Evolutionary conservation across 768 basidiomycete genomes (phyloP).

Genomic region (Lactarius vividus): DNA sequence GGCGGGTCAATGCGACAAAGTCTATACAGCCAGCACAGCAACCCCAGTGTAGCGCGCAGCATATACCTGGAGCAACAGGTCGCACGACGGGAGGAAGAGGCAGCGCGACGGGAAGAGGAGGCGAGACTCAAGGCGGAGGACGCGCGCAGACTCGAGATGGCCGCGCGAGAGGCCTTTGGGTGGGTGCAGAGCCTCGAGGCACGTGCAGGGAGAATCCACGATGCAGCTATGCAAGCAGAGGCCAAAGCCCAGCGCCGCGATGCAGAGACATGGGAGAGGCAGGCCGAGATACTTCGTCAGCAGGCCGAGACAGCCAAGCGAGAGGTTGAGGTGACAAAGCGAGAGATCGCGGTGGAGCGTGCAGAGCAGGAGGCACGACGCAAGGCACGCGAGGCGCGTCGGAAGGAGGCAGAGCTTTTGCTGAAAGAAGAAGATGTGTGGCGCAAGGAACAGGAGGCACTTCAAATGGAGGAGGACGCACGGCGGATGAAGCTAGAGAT

Average conservation of each 20-base stretch:
- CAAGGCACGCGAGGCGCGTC: slow-evolving; percentile 10
- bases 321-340: slow-evolving; percentile 9
- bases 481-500: slow-evolving; percentile 7
- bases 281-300: slow-evolving; percentile 14
- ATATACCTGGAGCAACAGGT: slow-evolving; percentile 17
- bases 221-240: slow-evolving; percentile 10
- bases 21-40: slow-evolving; percentile 16
- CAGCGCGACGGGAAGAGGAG: slow-evolving; percentile 11
- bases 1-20: slow-evolving; percentile 9
- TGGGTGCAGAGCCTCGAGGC: slow-evolving; percentile 20
- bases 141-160: slow-evolving; percentile 15
- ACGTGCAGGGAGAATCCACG: slow-evolving; percentile 14
- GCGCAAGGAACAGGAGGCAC: slow-evolving; percentile 12
- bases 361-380: slow-evolving; percentile 15
- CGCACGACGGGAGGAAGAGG: slow-evolving; percentile 18
- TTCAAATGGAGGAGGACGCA: slow-evolving; percentile 13
- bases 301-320: slow-evolving; percentile 14
- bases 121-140: slow-evolving; percentile 11
- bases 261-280: slow-evolving; percentile 16
- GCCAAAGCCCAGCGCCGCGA: slow-evolving; percentile 10
- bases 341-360: slow-evolving; percentile 10
- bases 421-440: slow-evolving; percentile 8
- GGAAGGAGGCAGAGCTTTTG: slow-evolving; percentile 15
- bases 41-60: slow-evolving; percentile 13
- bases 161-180: slow-evolving; percentile 17